Conservation (phyloP, 176 grass and related monocot genomes). For the Oryza punctata region DNA sequence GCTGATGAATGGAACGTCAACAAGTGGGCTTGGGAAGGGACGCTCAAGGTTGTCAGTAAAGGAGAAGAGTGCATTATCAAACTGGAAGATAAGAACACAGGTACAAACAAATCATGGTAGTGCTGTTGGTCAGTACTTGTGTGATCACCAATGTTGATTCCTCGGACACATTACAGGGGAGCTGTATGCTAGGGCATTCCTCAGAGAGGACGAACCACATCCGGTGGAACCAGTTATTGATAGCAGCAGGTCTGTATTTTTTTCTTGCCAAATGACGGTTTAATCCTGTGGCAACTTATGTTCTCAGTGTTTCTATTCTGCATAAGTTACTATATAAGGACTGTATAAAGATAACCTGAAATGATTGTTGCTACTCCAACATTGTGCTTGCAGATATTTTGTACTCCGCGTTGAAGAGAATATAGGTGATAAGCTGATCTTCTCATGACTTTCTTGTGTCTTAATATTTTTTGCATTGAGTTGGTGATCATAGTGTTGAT, state of each 20-base stretch:
- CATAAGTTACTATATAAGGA: slow-evolving; percentile 11
- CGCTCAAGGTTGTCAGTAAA: slow-evolving; percentile 90
- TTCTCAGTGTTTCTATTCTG: neutral
- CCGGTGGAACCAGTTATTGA: slow-evolving; percentile 95
- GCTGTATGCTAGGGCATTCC: slow-evolving; percentile 90
- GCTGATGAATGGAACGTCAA: slow-evolving; percentile 99
- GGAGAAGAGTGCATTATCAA: slow-evolving; percentile 92
- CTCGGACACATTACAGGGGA: slow-evolving; percentile 58
- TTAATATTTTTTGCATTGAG: slow-evolving; percentile 22
- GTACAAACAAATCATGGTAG: slow-evolving; percentile 23
- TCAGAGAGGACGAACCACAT: slow-evolving; percentile 84
- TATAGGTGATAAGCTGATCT: slow-evolving; percentile 68
- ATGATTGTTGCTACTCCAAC: slow-evolving; percentile 14
- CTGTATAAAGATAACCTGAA: slow-evolving; percentile 29
- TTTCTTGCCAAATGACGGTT: neutral
- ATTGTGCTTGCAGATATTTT: slow-evolving; percentile 78
- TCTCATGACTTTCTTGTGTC: neutral
- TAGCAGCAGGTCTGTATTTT: slow-evolving; percentile 75
- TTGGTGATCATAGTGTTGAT: slow-evolving; percentile 28
- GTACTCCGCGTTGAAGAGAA: slow-evolving; percentile 90
- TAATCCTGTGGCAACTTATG: neutral
- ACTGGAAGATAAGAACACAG: slow-evolving; percentile 89
- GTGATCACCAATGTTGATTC: slow-evolving; percentile 17
- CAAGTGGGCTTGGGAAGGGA: slow-evolving; percentile 97
- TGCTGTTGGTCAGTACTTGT: neutral